Percentiles rank a stretch among this genome's conserved stretches.
phyloP scores from a whole-genome alignment of 2,329 filamentous ascomycete species.

The Sporothrix pseudoabietina region DNA sequence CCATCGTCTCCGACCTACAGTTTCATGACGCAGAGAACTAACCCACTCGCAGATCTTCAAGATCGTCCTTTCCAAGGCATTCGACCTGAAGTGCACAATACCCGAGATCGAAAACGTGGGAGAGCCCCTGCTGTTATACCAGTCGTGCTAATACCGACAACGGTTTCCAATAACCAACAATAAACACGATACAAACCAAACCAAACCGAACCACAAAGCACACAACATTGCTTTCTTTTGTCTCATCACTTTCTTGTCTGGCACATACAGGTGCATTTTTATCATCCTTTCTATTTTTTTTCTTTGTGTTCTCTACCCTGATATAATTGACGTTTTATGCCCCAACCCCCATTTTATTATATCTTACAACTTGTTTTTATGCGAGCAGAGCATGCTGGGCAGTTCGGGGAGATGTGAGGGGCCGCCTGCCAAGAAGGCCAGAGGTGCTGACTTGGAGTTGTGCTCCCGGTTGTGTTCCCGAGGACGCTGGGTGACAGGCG shows the following conservation, averaged over 20 bases:
- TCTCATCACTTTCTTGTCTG: conserved; percentile 16
- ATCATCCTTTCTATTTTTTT: conserved; percentile 1
- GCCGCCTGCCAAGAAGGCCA: background rate
- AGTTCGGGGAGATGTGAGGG: no score
- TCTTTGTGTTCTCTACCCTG: conserved; percentile 2
- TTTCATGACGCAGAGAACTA: background rate
- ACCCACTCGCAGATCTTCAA: conserved; percentile 81
- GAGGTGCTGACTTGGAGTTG: background rate
- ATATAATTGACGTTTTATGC: conserved; percentile 27
- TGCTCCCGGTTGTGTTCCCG: background rate
- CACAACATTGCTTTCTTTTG: conserved; percentile 14
- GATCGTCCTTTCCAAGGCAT: conserved; percentile 97
- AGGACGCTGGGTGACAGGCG: background rate
- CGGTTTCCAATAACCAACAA: background rate
- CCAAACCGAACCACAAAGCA: background rate
- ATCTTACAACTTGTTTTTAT: background rate
- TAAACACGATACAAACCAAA: background rate
- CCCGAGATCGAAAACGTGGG: conserved; percentile 98
- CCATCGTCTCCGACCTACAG: no score
- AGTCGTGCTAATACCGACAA: conserved; percentile 53
- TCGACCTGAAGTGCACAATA: conserved; percentile 98
- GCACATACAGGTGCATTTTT: conserved; percentile 10
- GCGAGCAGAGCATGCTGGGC: background rate
- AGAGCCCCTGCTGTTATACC: conserved; percentile 91
- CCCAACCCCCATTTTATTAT: conserved; percentile 14